Evolutionary conservation across 2,329 filamentous ascomycete genomes (phyloP), one percentile per base, ranked within the genome.

Genomic region (Pseudocercospora pini-densiflorae): DNA sequence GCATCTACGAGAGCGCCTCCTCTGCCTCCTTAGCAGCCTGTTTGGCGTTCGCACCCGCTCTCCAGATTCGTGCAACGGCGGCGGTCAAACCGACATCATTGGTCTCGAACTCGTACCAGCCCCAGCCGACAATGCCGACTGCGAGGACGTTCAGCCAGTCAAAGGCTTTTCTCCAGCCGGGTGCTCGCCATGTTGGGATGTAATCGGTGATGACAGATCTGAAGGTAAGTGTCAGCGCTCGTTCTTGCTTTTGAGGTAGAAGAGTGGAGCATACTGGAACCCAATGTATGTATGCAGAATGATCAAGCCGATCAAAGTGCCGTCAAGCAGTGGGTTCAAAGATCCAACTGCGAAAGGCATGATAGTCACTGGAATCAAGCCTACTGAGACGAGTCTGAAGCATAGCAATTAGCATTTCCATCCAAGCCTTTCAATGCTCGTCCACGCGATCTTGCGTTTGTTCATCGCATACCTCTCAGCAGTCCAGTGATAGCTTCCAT

Each of bases 401-500:
- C 12, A 33, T 8, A 12, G 3, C 3, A 21, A 54, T 68, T 49
- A 69, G 64, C 59, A 61, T 14, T 43, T 57, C 21, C 45, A 36
- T 58, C 33, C 61, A 53, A n/a, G 7, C 21, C 2, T 24, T 51
- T 36, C 40, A 19, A 43, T 63, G 14, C 61, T 33, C 40, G 27
- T 8, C 24, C 23, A 55, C 27, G 23, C 51, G 33, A 12, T 24
- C 31, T 33, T 27, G 29, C 47, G 47, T 43, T 40, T 23, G 36
- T 62, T n/a, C 24, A 19, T 24, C 43, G 45, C 64, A 43, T 77
- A 88, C 86, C 89, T 85, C 86, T 99, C 95, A 77, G 97, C 97
- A 67, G 91, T 92, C 95, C 95, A 99, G 87, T 99, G 95, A 85
- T 98, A 99, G 81, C 92, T 96, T 75, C 95, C 95, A 83, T 99